Evolutionary conservation across 2,329 filamentous ascomycete genomes (phyloP), one percentile per base, ranked within the genome.

Genomic region (Byssoonygena ceratinophila): DNA sequence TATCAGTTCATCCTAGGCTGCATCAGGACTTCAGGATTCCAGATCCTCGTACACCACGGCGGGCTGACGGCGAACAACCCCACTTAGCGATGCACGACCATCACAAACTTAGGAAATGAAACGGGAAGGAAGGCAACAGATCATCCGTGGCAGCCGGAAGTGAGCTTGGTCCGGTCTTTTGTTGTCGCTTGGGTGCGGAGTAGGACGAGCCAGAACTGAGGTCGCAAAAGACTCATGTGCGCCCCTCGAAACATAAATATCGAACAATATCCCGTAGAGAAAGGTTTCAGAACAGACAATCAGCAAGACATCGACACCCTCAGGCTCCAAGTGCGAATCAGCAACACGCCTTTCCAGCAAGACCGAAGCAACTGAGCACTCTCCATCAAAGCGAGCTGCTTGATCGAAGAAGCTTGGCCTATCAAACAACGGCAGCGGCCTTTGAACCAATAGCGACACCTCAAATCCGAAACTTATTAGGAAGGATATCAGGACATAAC

Each of bases 71-170:
- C 43, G 45, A 45, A 52, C 20, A 47, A 52, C 50, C 50, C 50
- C 50, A 47, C 50, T 52, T 40, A 32, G 31, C 25, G 32, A 52
- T 47, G 50, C 43, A 52, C 41, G 50, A 52, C 32, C 8, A 52
- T 52, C 50, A 39, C 41, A 52, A 23, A 34, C 36, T 27, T 25
- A 34, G 25, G n/a, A n/a, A 32, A 36, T 47, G 50, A 52, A 47
- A 52, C 52, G 51, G 60, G 58, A 57, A 57, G 63, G 63, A 60
- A 60, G 57, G 61, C 36, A 43, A 46, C 41, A 39, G 41, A 40
- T 52, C 50, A 46, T 52, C 50, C 50, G 25, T 47, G 9, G 41
- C 34, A 52, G 44, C 41, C 36, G 50, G 34, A 46, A 31, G 25
- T 27, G 18, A 47, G 40, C 43, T 22, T 25, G 27, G 34, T 34